A percentile compares a stretch with the other conserved stretches of the same genome.
Evolutionary conservation across 73 alveolate species (phyloP).

Genomic region (Paramecium primaurelia): DNA sequence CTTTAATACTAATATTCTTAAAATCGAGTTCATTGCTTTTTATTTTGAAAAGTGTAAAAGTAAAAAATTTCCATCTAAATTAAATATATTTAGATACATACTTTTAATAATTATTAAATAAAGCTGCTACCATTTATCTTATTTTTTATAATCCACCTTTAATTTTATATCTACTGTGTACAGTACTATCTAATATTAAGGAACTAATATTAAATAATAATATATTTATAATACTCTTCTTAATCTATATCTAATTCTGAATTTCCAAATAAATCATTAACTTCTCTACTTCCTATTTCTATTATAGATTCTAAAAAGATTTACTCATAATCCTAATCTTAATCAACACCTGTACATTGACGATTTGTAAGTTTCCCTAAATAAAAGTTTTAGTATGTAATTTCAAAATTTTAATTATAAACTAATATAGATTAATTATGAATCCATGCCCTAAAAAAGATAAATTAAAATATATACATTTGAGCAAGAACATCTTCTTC

Average conservation of each 20-base stretch:
- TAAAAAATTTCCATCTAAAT: constrained; percentile 40
- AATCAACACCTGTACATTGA: neutral
- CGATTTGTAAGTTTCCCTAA: neutral
- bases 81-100: neutral
- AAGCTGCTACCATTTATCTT: neutral
- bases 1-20: neutral
- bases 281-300: constrained; percentile 34
- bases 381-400: neutral
- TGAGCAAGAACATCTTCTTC: neutral
- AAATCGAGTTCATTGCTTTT: neutral
- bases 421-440: constrained; percentile 5
- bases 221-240: neutral
- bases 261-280: neutral
- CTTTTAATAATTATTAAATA: neutral
- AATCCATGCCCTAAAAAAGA: neutral
- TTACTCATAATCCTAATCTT: neutral
- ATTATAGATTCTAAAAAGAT: neutral
- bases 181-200: neutral
- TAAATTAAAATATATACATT: neutral
- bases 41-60: constrained; percentile 15
- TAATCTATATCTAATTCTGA: neutral
- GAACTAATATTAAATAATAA: neutral
- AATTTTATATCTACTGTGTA: constrained; percentile 2
- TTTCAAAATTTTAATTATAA: neutral
- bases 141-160: neutral